These are phyloP conservation scores for Nicotiana noctiflora DNA, from an alignment of 257 asterid genomes.

Conservation along the genomic window DNA sequence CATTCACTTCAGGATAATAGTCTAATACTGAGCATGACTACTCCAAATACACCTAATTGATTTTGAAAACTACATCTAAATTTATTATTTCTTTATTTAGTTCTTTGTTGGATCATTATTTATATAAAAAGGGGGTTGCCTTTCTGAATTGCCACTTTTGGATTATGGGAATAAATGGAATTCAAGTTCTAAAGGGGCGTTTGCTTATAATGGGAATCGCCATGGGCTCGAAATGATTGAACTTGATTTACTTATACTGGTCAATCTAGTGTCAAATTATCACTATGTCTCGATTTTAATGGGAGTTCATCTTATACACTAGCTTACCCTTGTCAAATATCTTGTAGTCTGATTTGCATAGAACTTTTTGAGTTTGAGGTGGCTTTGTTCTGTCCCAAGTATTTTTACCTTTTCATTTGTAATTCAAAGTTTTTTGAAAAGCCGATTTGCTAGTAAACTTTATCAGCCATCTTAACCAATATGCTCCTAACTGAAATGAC, in stretches of 20 bases:
- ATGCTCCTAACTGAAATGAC: neutral
- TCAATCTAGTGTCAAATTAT: neutral
- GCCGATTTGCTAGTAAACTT: neutral
- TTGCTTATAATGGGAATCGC: neutral
- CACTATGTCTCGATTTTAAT: neutral
- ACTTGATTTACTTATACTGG: neutral
- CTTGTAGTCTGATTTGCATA: neutral
- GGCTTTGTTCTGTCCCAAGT: neutral
- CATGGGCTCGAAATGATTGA: neutral
- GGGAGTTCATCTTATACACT: neutral
- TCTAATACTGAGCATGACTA: neutral
- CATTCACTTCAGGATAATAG: neutral
- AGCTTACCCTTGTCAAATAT: neutral
- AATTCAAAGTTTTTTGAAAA: neutral
- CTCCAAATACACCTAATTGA: neutral
- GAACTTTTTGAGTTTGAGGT: neutral
- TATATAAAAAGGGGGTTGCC: no score
- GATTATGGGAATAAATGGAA: neutral
- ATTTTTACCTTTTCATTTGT: neutral
- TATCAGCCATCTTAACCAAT: neutral
- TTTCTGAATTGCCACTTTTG: no score
- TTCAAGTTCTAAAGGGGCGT: neutral
- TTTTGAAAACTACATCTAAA: no score
- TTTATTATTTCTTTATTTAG: no score
- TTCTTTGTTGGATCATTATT: no score